Evolutionary conservation across 2,329 filamentous ascomycete species (phyloP).

Genomic region (Scopulariopsis brevicaulis): DNA sequence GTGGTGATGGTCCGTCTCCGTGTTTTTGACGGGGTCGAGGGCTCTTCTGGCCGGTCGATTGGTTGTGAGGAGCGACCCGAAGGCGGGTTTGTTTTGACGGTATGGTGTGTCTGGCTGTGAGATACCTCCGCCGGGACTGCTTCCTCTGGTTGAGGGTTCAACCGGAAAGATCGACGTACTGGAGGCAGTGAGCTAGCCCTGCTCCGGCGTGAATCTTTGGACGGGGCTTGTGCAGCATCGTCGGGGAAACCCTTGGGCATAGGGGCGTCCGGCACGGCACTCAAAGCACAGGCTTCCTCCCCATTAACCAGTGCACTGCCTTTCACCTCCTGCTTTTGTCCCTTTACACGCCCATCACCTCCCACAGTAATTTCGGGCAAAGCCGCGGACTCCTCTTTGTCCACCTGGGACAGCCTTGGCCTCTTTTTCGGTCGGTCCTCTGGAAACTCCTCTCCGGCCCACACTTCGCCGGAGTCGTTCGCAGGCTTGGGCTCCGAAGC

Average conservation of each 20-base stretch:
- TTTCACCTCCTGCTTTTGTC: constrained; percentile 2
- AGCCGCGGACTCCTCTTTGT: background rate
- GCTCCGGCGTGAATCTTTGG: background rate
- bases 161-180: background rate
- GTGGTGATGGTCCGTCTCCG: background rate
- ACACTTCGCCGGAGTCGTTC: constrained; percentile 1
- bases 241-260: background rate
- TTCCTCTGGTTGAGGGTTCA: background rate
- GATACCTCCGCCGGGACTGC: background rate
- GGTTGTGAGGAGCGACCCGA: background rate
- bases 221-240: background rate
- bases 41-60: background rate
- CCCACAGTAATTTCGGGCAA: background rate
- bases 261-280: background rate
- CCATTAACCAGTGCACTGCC: background rate
- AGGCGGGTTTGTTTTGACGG: background rate
- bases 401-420: constrained; percentile 1
- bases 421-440: constrained; percentile 7
- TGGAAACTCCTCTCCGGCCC: background rate
- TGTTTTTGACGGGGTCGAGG: background rate
- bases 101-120: background rate
- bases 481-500: background rate
- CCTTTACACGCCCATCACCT: background rate
- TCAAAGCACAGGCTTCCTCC: background rate
- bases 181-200: background rate